phyloP scores from a whole-genome alignment of 2,329 filamentous ascomycete species.

The Monosporascus sp. region DNA sequence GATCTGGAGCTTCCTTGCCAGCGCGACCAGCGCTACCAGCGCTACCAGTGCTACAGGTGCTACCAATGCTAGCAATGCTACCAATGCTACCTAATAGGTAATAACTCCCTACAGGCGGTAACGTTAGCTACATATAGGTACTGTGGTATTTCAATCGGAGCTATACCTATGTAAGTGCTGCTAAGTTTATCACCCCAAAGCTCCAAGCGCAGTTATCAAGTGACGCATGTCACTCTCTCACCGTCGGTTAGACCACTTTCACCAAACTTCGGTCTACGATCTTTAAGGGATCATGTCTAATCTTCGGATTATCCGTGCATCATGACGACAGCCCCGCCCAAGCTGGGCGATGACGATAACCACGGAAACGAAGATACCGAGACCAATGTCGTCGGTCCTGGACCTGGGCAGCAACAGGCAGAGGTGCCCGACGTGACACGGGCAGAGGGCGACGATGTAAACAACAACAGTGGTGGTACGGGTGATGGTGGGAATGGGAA shows the following conservation, averaged over 20 bases:
- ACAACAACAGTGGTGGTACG: conserved; percentile 3
- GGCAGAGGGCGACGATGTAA: conserved; percentile 4
- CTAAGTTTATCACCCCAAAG: background rate
- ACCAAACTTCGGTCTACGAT: background rate
- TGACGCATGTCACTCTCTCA: background rate
- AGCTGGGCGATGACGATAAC: conserved; percentile 21
- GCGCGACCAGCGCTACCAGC: too few species aligned
- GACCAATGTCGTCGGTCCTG: conserved; percentile 1
- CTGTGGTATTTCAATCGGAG: too few species aligned
- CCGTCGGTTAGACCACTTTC: too few species aligned
- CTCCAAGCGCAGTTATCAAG: background rate
- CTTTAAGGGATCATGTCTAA: conserved; percentile 1
- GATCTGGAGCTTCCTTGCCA: too few species aligned
- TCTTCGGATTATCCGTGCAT: conserved; percentile 4
- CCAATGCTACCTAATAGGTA: too few species aligned
- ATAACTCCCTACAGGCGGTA: conserved; percentile 1
- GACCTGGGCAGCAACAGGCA: conserved; percentile 2
- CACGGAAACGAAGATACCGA: conserved; percentile 1
- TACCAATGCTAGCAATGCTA: too few species aligned
- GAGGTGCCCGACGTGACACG: conserved; percentile 13
- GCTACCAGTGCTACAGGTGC: too few species aligned
- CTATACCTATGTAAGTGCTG: too few species aligned
- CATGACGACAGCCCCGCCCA: conserved; percentile 38
- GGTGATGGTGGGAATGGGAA: conserved; percentile 32
- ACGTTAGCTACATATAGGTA: too few species aligned